Evolutionary conservation across 371 early-diverging fungal genomes (phyloP).

Genomic region (Lichtheimia ramosa): DNA sequence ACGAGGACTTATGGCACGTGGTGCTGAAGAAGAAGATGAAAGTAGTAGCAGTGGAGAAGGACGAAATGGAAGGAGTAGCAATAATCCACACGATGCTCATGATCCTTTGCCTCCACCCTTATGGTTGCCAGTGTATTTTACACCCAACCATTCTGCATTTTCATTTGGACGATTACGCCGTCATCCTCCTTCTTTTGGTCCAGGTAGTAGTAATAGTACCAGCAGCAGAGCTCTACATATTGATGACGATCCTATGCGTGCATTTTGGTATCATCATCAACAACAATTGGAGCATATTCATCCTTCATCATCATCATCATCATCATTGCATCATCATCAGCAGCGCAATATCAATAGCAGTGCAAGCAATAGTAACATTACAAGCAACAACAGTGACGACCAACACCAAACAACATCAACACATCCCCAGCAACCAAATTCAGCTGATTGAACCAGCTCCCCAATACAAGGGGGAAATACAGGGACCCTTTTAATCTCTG

Average conservation of each 20-base stretch:
- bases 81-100: background rate
- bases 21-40: background rate
- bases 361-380: background rate
- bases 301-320: constrained; percentile 3
- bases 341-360: no score
- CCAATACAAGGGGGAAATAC: background rate
- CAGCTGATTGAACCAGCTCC: background rate
- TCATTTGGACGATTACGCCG: constrained; percentile 20
- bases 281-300: constrained; percentile 11
- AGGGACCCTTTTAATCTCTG: background rate
- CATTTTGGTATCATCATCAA: constrained; percentile 19
- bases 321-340: background rate
- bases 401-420: background rate
- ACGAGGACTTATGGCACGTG: constrained; percentile 19
- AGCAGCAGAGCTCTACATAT: background rate
- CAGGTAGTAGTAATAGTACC: background rate
- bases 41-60: background rate
- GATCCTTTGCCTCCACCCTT: constrained; percentile 16
- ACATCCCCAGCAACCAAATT: background rate
- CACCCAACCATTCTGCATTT: constrained; percentile 20
- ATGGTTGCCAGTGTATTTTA: constrained; percentile 23
- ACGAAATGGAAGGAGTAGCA: background rate
- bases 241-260: constrained; percentile 10
- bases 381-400: background rate
- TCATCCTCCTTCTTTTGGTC: constrained; percentile 9